phyloP scores from a whole-genome alignment of 1,139 yeast species.

The Sugiyamaella neomexicana region DNA sequence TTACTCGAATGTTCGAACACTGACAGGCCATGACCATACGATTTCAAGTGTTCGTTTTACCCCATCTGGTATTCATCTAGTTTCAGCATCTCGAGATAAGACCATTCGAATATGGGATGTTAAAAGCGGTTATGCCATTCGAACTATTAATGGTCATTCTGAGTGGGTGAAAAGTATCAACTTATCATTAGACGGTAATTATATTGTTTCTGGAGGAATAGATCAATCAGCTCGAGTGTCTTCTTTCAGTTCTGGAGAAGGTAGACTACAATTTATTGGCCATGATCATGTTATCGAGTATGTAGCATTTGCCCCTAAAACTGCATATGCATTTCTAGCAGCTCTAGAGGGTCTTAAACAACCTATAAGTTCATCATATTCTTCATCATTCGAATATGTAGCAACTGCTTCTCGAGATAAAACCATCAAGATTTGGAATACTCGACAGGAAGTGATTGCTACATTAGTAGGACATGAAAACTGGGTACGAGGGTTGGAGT shows the following conservation, averaged over 20 bases:
- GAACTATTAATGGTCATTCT: conserved; percentile 72
- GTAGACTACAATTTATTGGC: conserved; percentile 66
- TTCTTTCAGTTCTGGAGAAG: conserved; percentile 64
- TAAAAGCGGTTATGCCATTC: conserved; percentile 63
- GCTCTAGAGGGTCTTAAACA: conserved; percentile 42
- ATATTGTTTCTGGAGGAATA: conserved; percentile 72
- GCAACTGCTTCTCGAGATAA: conserved; percentile 85
- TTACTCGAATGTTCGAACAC: conserved; percentile 59
- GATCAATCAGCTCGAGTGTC: conserved; percentile 73
- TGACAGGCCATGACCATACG: conserved; percentile 90
- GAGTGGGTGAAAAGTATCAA: conserved; percentile 85
- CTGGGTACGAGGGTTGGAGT: conserved; percentile 72
- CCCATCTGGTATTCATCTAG: conserved; percentile 48
- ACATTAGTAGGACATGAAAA: conserved; percentile 73
- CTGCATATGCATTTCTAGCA: conserved; percentile 53
- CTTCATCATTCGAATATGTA: conserved; percentile 43
- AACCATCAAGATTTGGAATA: conserved; percentile 71
- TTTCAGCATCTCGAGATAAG: conserved; percentile 77
- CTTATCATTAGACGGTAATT: conserved; percentile 53
- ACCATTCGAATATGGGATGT: conserved; percentile 78
- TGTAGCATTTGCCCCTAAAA: conserved; percentile 63
- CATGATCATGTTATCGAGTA: conserved; percentile 85
- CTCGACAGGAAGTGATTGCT: conserved; percentile 62
- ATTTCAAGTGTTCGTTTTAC: conserved; percentile 65
- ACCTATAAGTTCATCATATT: conserved; percentile 30